phyloP scores from a whole-genome alignment of 805 yeast species.

The Sporopachydermia lactativora region DNA sequence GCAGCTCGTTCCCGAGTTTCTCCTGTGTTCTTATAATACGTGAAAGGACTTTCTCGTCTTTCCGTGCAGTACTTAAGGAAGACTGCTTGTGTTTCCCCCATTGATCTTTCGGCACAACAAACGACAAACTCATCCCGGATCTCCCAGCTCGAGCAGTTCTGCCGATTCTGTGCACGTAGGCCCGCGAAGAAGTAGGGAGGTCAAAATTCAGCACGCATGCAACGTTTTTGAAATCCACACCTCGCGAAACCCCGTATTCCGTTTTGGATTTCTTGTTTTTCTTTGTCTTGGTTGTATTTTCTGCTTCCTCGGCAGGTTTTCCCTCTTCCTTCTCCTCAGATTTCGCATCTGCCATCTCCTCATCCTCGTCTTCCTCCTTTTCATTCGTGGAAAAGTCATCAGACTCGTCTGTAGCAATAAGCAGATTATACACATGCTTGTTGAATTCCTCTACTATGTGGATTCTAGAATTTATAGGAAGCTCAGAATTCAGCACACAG shows the following conservation, averaged over 20 bases:
- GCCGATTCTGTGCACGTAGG: constrained; percentile 89
- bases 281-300: constrained; percentile 8
- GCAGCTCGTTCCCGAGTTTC: constrained; percentile 56
- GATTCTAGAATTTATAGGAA: constrained; percentile 83
- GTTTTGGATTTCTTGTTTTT: constrained; percentile 16
- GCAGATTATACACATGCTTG: constrained; percentile 68
- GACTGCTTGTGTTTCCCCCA: constrained; percentile 86
- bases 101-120: constrained; percentile 71
- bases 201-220: constrained; percentile 95
- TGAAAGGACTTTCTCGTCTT: constrained; percentile 74
- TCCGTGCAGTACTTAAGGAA: constrained; percentile 49
- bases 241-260: constrained; percentile 92
- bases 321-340: constrained; percentile 6
- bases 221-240: constrained; percentile 91
- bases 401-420: constrained; percentile 93
- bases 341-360: constrained; percentile 12
- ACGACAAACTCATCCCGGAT: constrained; percentile 87
- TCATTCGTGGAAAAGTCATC: constrained; percentile 37
- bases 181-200: constrained; percentile 75
- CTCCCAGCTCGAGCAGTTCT: constrained; percentile 97
- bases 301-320: constrained; percentile 3
- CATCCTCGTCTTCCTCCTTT: constrained; percentile 22
- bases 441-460: constrained; percentile 95
- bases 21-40: constrained; percentile 68
- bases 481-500: constrained; percentile 80